Conservation (phyloP, 768 basidiomycete genomes). For the Phanerodontia chrysosporium region DNA sequence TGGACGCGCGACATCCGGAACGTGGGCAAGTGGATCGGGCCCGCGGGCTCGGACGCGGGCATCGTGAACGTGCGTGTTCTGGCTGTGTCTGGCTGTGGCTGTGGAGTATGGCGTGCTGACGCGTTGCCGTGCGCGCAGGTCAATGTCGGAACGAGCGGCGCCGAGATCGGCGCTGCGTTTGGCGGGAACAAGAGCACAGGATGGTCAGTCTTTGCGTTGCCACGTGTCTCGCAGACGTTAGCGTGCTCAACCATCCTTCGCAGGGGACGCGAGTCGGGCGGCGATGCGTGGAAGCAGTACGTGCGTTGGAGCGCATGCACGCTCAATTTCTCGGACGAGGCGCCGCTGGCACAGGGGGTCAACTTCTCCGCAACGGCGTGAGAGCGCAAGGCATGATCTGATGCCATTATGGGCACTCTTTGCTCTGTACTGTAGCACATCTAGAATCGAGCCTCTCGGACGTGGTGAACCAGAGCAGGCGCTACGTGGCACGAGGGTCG, state of each 20-base stretch:
- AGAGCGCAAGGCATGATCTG: too few relatives aligned
- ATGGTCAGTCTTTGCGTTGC: slow-evolving; percentile 52
- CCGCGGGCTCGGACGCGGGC: slow-evolving; percentile 83
- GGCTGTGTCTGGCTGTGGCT: not conserved
- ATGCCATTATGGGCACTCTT: not conserved
- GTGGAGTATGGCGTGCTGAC: not conserved
- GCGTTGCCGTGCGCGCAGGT: too few relatives aligned
- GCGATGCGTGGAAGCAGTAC: slow-evolving; percentile 98
- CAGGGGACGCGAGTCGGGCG: slow-evolving; percentile 94
- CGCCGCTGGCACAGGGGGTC: slow-evolving; percentile 92
- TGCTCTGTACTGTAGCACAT: not conserved
- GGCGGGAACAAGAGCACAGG: slow-evolving; percentile 95
- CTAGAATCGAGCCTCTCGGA: too few relatives aligned
- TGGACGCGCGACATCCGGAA: slow-evolving; percentile 86
- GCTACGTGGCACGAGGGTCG: not conserved
- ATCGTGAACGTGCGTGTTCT: slow-evolving; percentile 75
- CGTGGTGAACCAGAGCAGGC: not conserved
- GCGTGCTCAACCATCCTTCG: slow-evolving; percentile 7
- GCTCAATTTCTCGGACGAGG: slow-evolving; percentile 85
- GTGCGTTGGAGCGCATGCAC: slow-evolving; percentile 91
- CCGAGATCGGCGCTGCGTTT: slow-evolving; percentile 83
- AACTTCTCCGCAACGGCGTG: slow-evolving; percentile 51
- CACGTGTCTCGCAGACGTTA: slow-evolving; percentile 16
- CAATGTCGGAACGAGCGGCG: slow-evolving; percentile 65
- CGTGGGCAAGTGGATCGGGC: slow-evolving; percentile 90